Conservation (phyloP, 2,329 filamentous ascomycete genomes). For the Ambrosiella beaveri region DNA sequence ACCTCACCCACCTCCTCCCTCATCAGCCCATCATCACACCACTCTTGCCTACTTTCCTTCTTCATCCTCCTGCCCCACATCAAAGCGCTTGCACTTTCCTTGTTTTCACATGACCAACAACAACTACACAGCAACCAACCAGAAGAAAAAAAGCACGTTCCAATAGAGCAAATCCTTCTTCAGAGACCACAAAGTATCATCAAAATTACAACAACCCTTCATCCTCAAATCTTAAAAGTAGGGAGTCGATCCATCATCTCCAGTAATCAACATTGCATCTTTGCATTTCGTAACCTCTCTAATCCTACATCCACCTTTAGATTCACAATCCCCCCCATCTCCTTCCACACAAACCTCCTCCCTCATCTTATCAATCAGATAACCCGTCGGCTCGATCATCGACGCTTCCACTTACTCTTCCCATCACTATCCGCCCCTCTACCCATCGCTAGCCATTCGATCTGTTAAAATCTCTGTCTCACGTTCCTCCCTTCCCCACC, state of each 20-base stretch:
- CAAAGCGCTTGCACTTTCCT: not conserved
- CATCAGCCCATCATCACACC: not conserved
- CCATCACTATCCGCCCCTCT: not conserved
- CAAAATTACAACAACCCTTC: no score
- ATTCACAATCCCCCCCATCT: not conserved
- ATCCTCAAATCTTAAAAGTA: no score
- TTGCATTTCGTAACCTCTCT: no score
- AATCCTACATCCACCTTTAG: no score
- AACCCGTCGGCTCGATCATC: not conserved
- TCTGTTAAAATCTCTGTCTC: no score
- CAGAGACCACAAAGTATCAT: no score
- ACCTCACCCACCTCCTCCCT: not conserved
- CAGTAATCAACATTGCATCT: no score
- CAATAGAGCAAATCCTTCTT: no score
- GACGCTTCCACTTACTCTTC: not conserved
- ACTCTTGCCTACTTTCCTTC: not conserved
- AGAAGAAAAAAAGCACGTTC: not conserved
- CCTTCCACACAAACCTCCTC: not conserved
- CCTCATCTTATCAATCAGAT: not conserved
- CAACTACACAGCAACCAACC: not conserved
- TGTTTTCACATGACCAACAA: not conserved
- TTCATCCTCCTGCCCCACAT: not conserved
- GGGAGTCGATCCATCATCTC: no score
- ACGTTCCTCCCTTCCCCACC: no score
- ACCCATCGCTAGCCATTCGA: no score